Percentiles rank a stretch among this genome's conserved stretches.
Evolutionary conservation across 495 filamentous ascomycete species (phyloP).

Genomic region (Durotheca rogersii): DNA sequence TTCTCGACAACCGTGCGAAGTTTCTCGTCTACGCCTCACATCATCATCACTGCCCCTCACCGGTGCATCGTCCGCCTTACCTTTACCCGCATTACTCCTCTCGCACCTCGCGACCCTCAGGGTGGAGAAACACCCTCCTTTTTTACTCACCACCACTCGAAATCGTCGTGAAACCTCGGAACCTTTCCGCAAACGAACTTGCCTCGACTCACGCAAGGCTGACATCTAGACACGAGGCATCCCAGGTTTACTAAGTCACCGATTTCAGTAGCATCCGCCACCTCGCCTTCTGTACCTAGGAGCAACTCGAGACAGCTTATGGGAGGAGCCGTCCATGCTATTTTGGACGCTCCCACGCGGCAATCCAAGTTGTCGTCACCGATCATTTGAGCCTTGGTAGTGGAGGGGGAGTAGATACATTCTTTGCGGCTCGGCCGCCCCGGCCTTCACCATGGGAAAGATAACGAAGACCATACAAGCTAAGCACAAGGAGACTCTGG

Average conservation of each 20-base stretch:
- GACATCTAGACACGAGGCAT: conserved; percentile 31
- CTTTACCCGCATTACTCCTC: neutral
- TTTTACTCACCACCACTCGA: conserved; percentile 4
- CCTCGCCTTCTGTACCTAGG: conserved; percentile 18
- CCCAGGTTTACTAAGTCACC: conserved; percentile 11
- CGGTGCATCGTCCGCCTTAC: conserved; percentile 11
- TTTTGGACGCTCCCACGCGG: conserved; percentile 36
- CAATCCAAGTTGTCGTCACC: conserved; percentile 41
- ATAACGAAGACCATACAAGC: conserved; percentile 92
- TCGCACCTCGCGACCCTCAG: conserved; percentile 6
- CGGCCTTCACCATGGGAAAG: conserved; percentile 74
- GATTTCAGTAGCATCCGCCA: conserved; percentile 7
- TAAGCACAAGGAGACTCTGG: conserved; percentile 91
- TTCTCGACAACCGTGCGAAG: conserved; percentile 19
- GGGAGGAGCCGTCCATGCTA: conserved; percentile 31
- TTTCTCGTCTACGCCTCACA: conserved; percentile 25
- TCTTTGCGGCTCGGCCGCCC: conserved; percentile 57
- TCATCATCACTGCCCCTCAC: conserved; percentile 27
- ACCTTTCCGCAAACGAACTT: conserved; percentile 14
- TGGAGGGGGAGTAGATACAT: conserved; percentile 50
- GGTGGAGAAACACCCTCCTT: neutral
- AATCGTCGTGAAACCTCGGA: conserved; percentile 3
- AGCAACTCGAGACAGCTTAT: conserved; percentile 10
- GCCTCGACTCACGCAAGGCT: conserved; percentile 32
- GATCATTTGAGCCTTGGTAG: conserved; percentile 41